phyloP scores from a whole-genome alignment of 768 basidiomycete species.

The Boletus pseudo-olivaceus region DNA sequence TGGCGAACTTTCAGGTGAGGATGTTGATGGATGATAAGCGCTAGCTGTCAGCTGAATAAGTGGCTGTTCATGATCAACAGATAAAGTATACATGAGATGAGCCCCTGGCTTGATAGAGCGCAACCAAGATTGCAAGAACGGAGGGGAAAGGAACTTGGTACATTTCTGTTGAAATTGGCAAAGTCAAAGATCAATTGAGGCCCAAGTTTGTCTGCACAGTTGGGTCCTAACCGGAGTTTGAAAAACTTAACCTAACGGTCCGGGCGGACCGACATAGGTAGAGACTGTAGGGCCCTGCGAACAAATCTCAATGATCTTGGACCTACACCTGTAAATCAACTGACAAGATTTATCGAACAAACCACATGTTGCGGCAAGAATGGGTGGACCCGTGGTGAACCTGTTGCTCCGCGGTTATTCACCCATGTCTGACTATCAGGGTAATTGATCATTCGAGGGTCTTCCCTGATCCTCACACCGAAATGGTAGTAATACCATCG shows the following conservation, averaged over 20 bases:
- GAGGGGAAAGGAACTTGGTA: neutral
- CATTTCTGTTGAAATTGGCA: neutral
- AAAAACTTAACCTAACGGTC: too few species aligned
- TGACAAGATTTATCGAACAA: neutral
- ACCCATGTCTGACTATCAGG: neutral
- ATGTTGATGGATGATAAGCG: neutral
- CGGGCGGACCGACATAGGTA: too few species aligned
- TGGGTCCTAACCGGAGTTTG: too few species aligned
- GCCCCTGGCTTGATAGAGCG: neutral
- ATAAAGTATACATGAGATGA: neutral
- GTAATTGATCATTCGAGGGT: conserved; percentile 2
- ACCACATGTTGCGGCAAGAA: neutral
- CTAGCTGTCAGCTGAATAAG: too few species aligned
- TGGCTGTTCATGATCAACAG: neutral
- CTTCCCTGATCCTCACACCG: conserved; percentile 18
- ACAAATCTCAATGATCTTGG: too few species aligned
- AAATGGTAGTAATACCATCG: neutral
- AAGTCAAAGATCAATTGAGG: too few species aligned
- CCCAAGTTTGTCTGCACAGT: too few species aligned
- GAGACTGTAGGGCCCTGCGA: too few species aligned
- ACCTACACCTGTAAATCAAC: too few species aligned
- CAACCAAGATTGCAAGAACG: neutral
- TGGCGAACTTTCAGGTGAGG: neutral
- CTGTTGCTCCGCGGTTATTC: conserved; percentile 15
- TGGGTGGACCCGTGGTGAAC: neutral